Conservation (phyloP, 257 asterid genomes). For the Solanum microdontum region DNA sequence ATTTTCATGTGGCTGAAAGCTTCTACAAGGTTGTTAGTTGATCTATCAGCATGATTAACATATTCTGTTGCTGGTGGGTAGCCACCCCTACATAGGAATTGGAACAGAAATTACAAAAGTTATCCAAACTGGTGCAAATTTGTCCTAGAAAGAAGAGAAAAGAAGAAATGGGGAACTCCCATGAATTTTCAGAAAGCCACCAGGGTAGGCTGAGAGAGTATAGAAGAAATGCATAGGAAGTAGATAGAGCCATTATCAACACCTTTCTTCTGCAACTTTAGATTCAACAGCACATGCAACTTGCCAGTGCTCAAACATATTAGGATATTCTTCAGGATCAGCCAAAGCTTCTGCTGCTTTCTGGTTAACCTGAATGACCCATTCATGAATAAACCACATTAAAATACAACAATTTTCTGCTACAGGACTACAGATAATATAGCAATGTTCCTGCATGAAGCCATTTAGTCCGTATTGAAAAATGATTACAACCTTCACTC, state of each 20-base stretch:
- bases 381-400: background rate
- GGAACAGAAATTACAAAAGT: conserved; percentile 1
- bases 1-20: conserved; percentile 57
- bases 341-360: conserved; percentile 95
- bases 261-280: conserved; percentile 49
- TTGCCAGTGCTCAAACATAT: conserved; percentile 91
- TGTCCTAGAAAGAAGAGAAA: conserved; percentile 1
- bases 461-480: background rate
- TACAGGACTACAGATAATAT: background rate
- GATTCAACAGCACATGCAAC: conserved; percentile 74
- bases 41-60: conserved; percentile 41
- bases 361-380: conserved; percentile 49
- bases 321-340: conserved; percentile 88
- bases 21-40: conserved; percentile 72
- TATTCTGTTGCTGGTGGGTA: conserved; percentile 70
- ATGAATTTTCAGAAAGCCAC: background rate
- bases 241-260: background rate
- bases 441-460: background rate
- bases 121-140: background rate
- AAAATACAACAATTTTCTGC: background rate
- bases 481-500: background rate
- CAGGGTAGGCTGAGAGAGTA: background rate
- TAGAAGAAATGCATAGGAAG: background rate
- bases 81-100: conserved; percentile 39
- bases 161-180: background rate